Conservation (phyloP, 768 basidiomycete genomes). For the Hygrophoropsis aurantiaca region DNA sequence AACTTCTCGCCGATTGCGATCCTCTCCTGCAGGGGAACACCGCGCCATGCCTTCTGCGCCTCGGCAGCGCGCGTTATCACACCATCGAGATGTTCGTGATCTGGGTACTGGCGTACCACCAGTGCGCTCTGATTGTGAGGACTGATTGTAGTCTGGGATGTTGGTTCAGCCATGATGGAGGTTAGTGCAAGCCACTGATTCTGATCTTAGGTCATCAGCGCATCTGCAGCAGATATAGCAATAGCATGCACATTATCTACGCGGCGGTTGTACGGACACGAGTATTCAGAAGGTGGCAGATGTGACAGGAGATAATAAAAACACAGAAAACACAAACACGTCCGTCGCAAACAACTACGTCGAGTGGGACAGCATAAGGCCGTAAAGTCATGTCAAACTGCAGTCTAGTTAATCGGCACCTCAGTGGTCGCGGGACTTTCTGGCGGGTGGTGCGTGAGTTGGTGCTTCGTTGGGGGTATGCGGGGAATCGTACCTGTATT, state of each 20-base stretch:
- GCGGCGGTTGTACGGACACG: too few relatives aligned
- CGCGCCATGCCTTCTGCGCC: conserved; percentile 77
- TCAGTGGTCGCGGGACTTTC: conserved; percentile 92
- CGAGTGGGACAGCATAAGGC: not conserved
- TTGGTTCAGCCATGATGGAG: too few relatives aligned
- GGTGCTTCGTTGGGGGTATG: not conserved
- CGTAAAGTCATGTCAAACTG: conserved; percentile 2
- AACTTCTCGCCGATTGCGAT: conserved; percentile 73
- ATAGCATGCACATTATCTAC: too few relatives aligned
- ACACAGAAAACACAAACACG: not conserved
- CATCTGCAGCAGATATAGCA: too few relatives aligned
- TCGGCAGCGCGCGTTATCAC: conserved; percentile 53
- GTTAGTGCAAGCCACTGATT: too few relatives aligned
- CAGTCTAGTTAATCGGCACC: conserved; percentile 36
- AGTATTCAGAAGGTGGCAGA: too few relatives aligned
- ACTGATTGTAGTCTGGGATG: conserved; percentile 74
- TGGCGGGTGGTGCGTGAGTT: conserved; percentile 27
- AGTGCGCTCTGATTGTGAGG: conserved; percentile 77
- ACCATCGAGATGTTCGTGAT: conserved; percentile 56
- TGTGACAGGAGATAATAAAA: not conserved
- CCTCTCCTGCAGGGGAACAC: conserved; percentile 56
- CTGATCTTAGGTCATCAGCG: too few relatives aligned
- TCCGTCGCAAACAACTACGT: not conserved
- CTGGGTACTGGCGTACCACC: conserved; percentile 66
- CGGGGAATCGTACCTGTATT: conserved; percentile 67